Conservation (phyloP, 768 basidiomycete species). For the Trametopsis cervina region DNA sequence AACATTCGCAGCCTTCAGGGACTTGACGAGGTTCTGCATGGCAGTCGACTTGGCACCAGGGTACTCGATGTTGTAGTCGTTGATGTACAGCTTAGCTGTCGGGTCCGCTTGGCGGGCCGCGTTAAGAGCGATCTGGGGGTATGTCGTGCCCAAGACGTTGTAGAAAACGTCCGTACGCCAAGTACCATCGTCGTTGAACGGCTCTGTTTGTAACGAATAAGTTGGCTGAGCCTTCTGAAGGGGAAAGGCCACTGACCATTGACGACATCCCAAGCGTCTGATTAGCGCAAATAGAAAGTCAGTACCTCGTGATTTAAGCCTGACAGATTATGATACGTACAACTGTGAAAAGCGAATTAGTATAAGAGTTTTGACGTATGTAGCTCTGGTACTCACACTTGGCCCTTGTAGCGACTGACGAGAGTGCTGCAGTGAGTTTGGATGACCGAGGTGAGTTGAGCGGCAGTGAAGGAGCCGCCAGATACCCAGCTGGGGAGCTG, state of each 20-base stretch:
- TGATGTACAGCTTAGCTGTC: constrained; percentile 47
- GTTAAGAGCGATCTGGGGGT: constrained; percentile 42
- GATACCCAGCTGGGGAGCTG: constrained; percentile 48
- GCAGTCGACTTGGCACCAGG: constrained; percentile 49
- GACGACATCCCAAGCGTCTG: constrained; percentile 46
- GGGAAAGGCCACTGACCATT: constrained; percentile 26
- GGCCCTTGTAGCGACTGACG: constrained; percentile 46
- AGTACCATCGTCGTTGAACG: constrained; percentile 54
- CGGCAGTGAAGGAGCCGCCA: constrained; percentile 34
- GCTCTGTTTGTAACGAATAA: constrained; percentile 23
- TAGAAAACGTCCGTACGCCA: constrained; percentile 50
- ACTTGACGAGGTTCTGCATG: constrained; percentile 44
- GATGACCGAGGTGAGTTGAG: constrained; percentile 36
- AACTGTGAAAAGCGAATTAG: constrained; percentile 3
- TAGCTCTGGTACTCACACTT: constrained; percentile 30
- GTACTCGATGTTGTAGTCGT: constrained; percentile 30
- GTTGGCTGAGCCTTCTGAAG: too few relatives aligned
- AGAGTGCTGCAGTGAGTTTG: constrained; percentile 42
- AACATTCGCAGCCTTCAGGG: constrained; percentile 38
- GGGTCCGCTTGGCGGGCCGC: constrained; percentile 50
- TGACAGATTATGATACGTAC: constrained; percentile 1
- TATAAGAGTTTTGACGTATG: background rate
- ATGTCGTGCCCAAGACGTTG: constrained; percentile 40
- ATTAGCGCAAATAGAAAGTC: background rate
- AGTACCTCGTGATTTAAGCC: background rate